Conservation (phyloP, 2,329 filamentous ascomycete genomes). For the Thielaviopsis populi region DNA sequence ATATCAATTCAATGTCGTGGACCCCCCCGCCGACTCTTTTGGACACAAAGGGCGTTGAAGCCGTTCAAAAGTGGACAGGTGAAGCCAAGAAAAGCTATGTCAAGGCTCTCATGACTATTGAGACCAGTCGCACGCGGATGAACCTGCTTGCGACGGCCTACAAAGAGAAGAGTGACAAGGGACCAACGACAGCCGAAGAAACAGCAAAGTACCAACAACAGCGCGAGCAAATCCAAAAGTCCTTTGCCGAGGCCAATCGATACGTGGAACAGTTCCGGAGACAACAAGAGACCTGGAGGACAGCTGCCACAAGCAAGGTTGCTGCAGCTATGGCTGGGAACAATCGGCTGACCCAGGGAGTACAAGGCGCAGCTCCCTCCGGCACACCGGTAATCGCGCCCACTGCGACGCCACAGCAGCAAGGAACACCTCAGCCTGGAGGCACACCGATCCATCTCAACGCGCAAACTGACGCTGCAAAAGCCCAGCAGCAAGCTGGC, state of each 20-base stretch:
- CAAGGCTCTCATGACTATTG: constrained; percentile 36
- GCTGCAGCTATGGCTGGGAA: constrained; percentile 12
- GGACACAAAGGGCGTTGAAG: constrained; percentile 30
- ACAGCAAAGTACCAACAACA: constrained; percentile 32
- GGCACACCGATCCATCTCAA: constrained; percentile 2
- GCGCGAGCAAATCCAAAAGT: constrained; percentile 31
- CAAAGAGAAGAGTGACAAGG: constrained; percentile 30
- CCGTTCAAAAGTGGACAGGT: constrained; percentile 32
- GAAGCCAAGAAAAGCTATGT: constrained; percentile 34
- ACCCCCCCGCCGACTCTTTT: constrained; percentile 29
- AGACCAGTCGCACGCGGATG: constrained; percentile 29
- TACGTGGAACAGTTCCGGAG: constrained; percentile 36
- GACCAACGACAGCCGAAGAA: constrained; percentile 31
- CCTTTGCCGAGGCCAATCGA: constrained; percentile 31
- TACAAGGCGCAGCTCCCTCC: not conserved
- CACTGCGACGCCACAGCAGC: not conserved
- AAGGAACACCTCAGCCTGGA: constrained; percentile 1
- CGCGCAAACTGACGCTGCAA: constrained; percentile 16
- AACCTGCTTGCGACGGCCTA: constrained; percentile 29
- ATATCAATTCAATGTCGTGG: constrained; percentile 35
- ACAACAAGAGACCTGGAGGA: constrained; percentile 27
- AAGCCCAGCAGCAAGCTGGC: constrained; percentile 14
- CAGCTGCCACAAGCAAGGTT: constrained; percentile 9
- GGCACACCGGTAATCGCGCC: constrained; percentile 2
- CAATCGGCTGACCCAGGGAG: constrained; percentile 8